phyloP scores from a whole-genome alignment of 371 early-diverging fungal species.

The Circinella umbellata region DNA sequence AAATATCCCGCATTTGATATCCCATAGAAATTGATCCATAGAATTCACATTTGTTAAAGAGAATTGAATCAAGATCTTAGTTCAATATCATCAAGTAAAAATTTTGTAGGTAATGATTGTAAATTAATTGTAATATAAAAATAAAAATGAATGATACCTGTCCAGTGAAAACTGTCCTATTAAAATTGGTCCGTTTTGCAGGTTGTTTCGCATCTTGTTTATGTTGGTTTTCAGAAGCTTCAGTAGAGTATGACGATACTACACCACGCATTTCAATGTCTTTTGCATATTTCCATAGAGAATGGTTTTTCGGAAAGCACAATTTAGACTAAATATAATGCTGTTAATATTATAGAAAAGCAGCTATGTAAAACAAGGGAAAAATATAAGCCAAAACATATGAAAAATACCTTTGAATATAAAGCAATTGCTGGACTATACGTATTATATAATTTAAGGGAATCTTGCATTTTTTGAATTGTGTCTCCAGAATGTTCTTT shows the following conservation, averaged over 20 bases:
- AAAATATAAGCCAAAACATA: neutral
- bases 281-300: neutral
- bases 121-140: neutral
- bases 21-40: too few relatives aligned
- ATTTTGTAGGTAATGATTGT: too few relatives aligned
- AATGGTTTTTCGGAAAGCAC: conserved; percentile 14
- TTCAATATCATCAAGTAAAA: too few relatives aligned
- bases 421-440: conserved; percentile 4
- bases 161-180: neutral
- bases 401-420: conserved; percentile 8
- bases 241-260: neutral
- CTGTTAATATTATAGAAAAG: too few relatives aligned
- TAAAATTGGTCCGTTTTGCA: neutral
- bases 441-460: neutral
- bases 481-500: conserved; percentile 11
- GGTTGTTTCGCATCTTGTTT: conserved; percentile 13
- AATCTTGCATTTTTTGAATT: conserved; percentile 1
- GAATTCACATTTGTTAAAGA: neutral
- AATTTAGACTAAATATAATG: neutral
- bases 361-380: too few relatives aligned
- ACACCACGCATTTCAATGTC: conserved; percentile 5
- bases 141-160: neutral
- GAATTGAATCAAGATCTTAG: neutral
- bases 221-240: conserved; percentile 13
- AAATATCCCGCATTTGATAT: too few relatives aligned